Conservation (phyloP, 1,284 basidiomycete species). For the Lignosus rhinocerotis region DNA sequence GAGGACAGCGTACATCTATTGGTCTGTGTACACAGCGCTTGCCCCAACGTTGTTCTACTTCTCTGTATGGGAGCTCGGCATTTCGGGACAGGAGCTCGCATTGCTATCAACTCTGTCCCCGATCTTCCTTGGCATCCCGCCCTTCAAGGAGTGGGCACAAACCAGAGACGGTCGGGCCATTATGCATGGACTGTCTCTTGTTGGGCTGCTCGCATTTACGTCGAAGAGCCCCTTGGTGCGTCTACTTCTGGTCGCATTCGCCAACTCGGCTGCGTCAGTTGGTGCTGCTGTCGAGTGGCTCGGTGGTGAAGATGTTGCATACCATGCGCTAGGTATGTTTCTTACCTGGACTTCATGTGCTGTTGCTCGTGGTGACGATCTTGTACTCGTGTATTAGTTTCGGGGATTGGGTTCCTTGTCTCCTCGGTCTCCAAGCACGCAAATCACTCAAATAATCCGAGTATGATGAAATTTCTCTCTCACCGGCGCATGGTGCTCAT, state of each 20-base stretch:
- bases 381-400: conserved; percentile 42
- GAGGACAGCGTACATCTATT: conserved; percentile 75
- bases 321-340: conserved; percentile 61
- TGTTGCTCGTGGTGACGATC: background rate
- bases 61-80: conserved; percentile 85
- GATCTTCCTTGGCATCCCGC: conserved; percentile 50
- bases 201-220: conserved; percentile 64
- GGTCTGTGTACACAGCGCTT: conserved; percentile 85
- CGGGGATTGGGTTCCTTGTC: conserved; percentile 66
- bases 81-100: conserved; percentile 76
- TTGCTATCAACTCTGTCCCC: conserved; percentile 72
- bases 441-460: conserved; percentile 82
- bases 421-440: conserved; percentile 76
- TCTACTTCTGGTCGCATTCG: conserved; percentile 58
- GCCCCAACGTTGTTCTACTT: conserved; percentile 90
- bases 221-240: conserved; percentile 56
- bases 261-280: conserved; percentile 52
- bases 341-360: background rate
- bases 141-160: conserved; percentile 45
- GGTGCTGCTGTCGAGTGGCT: conserved; percentile 60
- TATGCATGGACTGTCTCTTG: conserved; percentile 51
- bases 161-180: conserved; percentile 49
- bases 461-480: conserved; percentile 35
- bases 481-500: conserved; percentile 1
- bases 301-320: conserved; percentile 36